These are phyloP conservation scores for Albatrellus ellisii DNA, from an alignment of 768 basidiomycete genomes.

Conservation along the genomic window DNA sequence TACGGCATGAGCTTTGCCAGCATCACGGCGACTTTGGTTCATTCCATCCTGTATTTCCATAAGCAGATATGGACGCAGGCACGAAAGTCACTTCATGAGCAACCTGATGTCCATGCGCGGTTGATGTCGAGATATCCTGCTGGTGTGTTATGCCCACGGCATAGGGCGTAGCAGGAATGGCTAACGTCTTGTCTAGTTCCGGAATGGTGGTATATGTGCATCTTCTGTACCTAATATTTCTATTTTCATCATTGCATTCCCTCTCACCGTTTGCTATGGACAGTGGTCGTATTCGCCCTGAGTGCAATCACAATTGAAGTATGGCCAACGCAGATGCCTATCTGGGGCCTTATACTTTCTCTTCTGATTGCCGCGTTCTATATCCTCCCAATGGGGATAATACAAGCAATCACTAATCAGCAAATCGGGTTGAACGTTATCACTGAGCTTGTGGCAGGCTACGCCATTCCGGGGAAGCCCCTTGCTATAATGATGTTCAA, in stretches of 20 bases:
- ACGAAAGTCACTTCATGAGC: slow-evolving; percentile 30
- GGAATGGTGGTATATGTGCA: slow-evolving; percentile 36
- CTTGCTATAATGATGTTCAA: slow-evolving; percentile 73
- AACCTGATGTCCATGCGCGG: slow-evolving; percentile 36
- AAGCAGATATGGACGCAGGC: slow-evolving; percentile 30
- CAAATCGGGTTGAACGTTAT: slow-evolving; percentile 60
- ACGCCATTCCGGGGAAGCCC: slow-evolving; percentile 44
- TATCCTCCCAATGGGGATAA: slow-evolving; percentile 70
- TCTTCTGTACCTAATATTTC: slow-evolving; percentile 22
- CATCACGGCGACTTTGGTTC: slow-evolving; percentile 31
- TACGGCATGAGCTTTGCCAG: slow-evolving; percentile 61
- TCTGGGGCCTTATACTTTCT: slow-evolving; percentile 51
- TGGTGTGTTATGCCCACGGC: slow-evolving; percentile 9
- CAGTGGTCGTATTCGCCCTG: slow-evolving; percentile 48
- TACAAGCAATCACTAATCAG: slow-evolving; percentile 72
- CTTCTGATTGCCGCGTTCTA: slow-evolving; percentile 41
- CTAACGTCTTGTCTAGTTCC: slow-evolving; percentile 23
- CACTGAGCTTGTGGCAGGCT: slow-evolving; percentile 63
- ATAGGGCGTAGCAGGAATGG: too few relatives aligned
- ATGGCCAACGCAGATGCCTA: slow-evolving; percentile 55
- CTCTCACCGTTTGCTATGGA: slow-evolving; percentile 19
- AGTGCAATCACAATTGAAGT: slow-evolving; percentile 46
- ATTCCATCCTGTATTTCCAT: slow-evolving; percentile 33
- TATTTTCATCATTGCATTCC: slow-evolving; percentile 1
- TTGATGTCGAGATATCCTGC: slow-evolving; percentile 42